Percentiles rank a stretch among this genome's conserved stretches.
These are phyloP conservation scores for Colletotrichum coccodes DNA, from an alignment of 2,329 filamentous ascomycete genomes.

Conservation along the genomic window DNA sequence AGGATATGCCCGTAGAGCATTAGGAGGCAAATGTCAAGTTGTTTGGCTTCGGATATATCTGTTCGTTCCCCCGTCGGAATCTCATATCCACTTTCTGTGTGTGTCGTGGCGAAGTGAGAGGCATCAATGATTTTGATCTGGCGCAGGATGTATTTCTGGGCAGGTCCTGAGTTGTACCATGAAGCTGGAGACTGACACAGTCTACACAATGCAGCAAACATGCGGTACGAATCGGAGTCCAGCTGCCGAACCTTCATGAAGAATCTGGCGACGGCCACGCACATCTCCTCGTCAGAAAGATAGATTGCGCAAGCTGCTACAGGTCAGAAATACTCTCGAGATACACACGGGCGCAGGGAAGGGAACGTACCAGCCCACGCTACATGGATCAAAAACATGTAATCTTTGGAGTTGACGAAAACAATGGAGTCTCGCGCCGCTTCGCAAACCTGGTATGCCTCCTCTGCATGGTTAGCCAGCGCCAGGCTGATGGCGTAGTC, in stretches of 20 bases:
- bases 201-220: conserved; percentile 83
- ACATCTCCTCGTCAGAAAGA: conserved; percentile 81
- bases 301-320: conserved; percentile 81
- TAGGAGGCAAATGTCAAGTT: conserved; percentile 82
- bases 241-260: conserved; percentile 87
- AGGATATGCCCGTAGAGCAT: conserved; percentile 93
- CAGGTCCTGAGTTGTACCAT: conserved; percentile 83
- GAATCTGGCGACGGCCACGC: conserved; percentile 78
- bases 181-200: conserved; percentile 78
- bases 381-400: conserved; percentile 78
- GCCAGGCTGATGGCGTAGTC: conserved; percentile 86
- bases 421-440: conserved; percentile 83
- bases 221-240: conserved; percentile 82
- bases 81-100: conserved; percentile 35
- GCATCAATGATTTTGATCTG: conserved; percentile 92
- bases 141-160: conserved; percentile 90
- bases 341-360: not conserved
- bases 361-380: conserved; percentile 73
- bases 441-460: conserved; percentile 84
- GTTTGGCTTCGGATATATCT: conserved; percentile 31
- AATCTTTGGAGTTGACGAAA: conserved; percentile 77
- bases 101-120: conserved; percentile 47
- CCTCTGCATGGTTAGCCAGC: conserved; percentile 70
- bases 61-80: conserved; percentile 46
- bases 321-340: conserved; percentile 22